phyloP scores from a whole-genome alignment of 441 rosid genomes.

The Pelargonium fulgidum region DNA sequence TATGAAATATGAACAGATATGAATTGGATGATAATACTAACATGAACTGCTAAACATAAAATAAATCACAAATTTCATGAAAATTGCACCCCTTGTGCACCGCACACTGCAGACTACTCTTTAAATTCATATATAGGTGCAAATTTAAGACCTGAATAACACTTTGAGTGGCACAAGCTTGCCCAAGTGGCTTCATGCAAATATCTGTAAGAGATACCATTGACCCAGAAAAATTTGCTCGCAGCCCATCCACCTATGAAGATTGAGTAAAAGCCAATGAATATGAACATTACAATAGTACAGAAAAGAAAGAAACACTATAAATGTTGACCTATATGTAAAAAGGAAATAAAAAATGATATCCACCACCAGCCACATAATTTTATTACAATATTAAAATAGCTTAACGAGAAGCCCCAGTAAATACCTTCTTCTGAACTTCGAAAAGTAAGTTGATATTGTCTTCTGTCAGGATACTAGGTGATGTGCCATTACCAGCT shows the following conservation, averaged over 20 bases:
- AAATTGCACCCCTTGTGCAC: too few relatives aligned
- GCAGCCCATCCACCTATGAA: conserved; percentile 76
- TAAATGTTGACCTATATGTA: background rate
- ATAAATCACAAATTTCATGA: background rate
- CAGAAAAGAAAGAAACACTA: background rate
- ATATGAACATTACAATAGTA: conserved; percentile 8
- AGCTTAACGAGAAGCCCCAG: conserved; percentile 3
- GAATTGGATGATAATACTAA: background rate
- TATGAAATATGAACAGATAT: too few relatives aligned
- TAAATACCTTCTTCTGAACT: conserved; percentile 78
- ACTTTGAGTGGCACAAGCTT: conserved; percentile 95
- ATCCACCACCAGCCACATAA: background rate
- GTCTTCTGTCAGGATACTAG: conserved; percentile 74
- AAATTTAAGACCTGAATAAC: conserved; percentile 61
- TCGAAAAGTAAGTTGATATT: conserved; percentile 89
- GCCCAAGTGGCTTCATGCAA: conserved; percentile 87
- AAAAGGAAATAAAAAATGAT: background rate
- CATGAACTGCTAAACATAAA: background rate
- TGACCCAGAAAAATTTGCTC: conserved; percentile 77
- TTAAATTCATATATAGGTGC: background rate
- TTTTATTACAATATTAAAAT: background rate
- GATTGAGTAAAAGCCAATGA: conserved; percentile 14
- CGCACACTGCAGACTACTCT: background rate
- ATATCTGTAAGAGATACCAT: conserved; percentile 80
- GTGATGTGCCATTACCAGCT: conserved; percentile 38